Evolutionary conservation across 2,329 filamentous ascomycete genomes (phyloP), one percentile per base, ranked within the genome.

Genomic region (Paraconiothyrium sp.): DNA sequence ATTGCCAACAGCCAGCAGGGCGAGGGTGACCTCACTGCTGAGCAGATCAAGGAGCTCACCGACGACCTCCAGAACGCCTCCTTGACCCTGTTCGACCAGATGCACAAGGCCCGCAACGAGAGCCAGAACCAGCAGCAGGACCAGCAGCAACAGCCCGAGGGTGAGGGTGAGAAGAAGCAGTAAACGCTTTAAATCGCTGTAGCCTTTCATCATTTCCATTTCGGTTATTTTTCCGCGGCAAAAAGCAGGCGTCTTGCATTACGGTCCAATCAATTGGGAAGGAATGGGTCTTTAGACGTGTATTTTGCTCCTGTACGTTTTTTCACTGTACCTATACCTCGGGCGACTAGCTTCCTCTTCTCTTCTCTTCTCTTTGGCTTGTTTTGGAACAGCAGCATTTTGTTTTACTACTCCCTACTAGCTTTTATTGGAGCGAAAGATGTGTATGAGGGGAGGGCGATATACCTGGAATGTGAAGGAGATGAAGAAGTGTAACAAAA

Each of bases 31-130:
- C 89, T 92, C 76, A 96, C 93, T 64, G 92, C 94, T 55, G 92
- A 92, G 69, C 92, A 98, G 83, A 90, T 99, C 83, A 98, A 98
- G 92, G 89, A 92, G 85, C 97, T 97, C 92, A 96, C 92, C 75
- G 95, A 98, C 71, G 94, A 97, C 83, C 92, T 99, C 78, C 95
- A 98, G 86, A 92, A 91, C 80, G 92, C 94, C 72, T 94, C 91
- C 83, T 86, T 99, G 84, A 97, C 92, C 84, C 90, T 98, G 77
- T 98, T 99, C 82, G 95, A 98, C 86, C 97, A 98, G 91, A 97
- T 99, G 92, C 94, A 99, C 92, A 96, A 97, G 88, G 93, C 94
- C 72, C 90, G 92, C 74, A 81, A 83, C 72, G 91, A 94, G 84
- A 74, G 85, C 72, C 77, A 78, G 67, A 72, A 71, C 61, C 75